These are phyloP conservation scores for Yarrowia sp. DNA, from an alignment of 805 yeast genomes.

Conservation along the genomic window DNA sequence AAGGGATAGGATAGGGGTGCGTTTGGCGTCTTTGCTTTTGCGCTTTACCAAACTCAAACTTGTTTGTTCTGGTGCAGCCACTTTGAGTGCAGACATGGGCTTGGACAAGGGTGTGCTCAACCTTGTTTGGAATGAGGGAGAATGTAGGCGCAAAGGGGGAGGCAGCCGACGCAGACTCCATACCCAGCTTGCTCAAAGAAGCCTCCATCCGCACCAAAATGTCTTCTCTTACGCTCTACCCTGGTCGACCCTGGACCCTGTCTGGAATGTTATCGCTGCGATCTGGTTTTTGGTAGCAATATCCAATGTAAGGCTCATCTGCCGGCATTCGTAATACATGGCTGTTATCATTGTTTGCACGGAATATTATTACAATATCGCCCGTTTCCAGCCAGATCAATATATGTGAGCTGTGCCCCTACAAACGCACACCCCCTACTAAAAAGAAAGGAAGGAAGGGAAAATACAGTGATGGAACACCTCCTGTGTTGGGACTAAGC, in stretches of 20 bases:
- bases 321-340: too few species aligned
- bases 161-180: constrained; percentile 15
- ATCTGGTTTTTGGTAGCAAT: not conserved
- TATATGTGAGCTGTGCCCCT: constrained; percentile 15
- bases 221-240: too few species aligned
- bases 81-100: constrained; percentile 30
- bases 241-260: constrained; percentile 17
- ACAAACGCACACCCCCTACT: not conserved
- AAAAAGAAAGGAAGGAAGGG: not conserved
- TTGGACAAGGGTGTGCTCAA: constrained; percentile 20
- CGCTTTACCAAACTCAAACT: constrained; percentile 11
- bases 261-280: constrained; percentile 2
- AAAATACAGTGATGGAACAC: not conserved
- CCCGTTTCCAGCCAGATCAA: constrained; percentile 10
- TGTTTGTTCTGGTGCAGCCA: constrained; percentile 35
- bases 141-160: constrained; percentile 36
- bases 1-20: constrained; percentile 39
- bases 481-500: not conserved
- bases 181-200: not conserved
- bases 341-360: too few species aligned
- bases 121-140: constrained; percentile 37
- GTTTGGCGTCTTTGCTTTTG: constrained; percentile 20
- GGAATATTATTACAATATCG: not conserved
- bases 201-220: not conserved
- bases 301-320: too few species aligned